phyloP scores from a whole-genome alignment of 2,329 filamentous ascomycete species.

The Ophiostoma australiae region DNA sequence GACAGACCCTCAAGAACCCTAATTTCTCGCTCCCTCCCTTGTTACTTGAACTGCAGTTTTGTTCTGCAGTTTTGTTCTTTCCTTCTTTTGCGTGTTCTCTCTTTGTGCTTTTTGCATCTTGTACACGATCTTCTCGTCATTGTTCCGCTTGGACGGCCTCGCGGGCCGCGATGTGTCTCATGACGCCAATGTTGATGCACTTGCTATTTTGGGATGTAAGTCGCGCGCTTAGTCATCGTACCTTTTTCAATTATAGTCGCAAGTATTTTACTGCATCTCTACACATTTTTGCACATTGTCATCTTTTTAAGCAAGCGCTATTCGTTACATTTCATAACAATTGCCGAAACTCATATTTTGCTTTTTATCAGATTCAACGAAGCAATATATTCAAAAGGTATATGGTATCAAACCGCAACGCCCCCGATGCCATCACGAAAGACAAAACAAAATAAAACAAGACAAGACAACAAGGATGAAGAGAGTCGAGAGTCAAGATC shows the following conservation, averaged over 20 bases:
- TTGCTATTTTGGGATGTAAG: constrained; percentile 10
- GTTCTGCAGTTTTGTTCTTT: not conserved
- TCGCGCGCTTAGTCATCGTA: not conserved
- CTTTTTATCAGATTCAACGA: not conserved
- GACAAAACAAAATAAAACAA: not conserved
- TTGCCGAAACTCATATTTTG: not conserved
- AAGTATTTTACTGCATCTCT: not conserved
- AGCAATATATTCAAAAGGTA: constrained; percentile 1
- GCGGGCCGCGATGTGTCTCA: constrained; percentile 7
- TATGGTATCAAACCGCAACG: constrained; percentile 15
- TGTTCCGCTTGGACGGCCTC: not conserved
- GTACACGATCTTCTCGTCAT: not conserved
- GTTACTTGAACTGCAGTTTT: not conserved
- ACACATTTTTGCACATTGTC: not conserved
- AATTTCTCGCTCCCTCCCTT: not conserved
- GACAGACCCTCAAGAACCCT: not conserved
- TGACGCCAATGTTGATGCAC: not conserved
- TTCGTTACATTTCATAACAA: not conserved
- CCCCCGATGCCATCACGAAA: constrained; percentile 16
- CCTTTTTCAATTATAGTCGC: not conserved
- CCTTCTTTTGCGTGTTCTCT: not conserved
- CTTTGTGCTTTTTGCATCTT: not conserved
- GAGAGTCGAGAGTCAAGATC: not conserved
- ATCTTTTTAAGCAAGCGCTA: too few relatives aligned
- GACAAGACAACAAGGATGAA: not conserved